A percentile compares a stretch with the other conserved stretches of the same genome.
Evolutionary conservation across 148 eudicot species (phyloP).

Genomic region (Vaccinium macrocarpon): DNA sequence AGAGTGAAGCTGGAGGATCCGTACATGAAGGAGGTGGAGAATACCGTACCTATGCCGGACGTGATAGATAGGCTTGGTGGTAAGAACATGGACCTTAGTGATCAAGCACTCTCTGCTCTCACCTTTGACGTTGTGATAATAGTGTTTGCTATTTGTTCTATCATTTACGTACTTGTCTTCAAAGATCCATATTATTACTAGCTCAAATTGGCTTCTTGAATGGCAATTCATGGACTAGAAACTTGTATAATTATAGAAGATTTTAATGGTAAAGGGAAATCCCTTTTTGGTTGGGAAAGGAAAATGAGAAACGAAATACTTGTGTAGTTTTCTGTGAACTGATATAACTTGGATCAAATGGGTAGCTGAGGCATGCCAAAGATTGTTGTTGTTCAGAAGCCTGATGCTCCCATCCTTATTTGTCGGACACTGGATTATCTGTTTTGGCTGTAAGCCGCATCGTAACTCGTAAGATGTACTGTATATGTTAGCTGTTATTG

Average conservation of each 20-base stretch:
- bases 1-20: constrained; percentile 75
- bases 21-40: constrained; percentile 43
- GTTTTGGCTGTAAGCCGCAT: background rate
- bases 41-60: constrained; percentile 56
- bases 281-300: background rate
- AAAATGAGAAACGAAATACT: background rate
- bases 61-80: constrained; percentile 83
- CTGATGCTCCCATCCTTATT: background rate
- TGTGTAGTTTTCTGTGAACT: background rate
- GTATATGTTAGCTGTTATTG: background rate
- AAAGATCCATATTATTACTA: constrained; percentile 49
- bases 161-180: constrained; percentile 57
- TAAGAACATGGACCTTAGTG: constrained; percentile 64
- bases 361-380: background rate
- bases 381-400: background rate
- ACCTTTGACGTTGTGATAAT: constrained; percentile 60
- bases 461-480: background rate
- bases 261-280: background rate
- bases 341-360: background rate
- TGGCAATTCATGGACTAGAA: background rate
- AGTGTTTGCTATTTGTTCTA: constrained; percentile 56
- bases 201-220: background rate
- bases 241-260: background rate
- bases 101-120: constrained; percentile 78
- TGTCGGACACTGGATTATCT: background rate